These are phyloP conservation scores for Bothriochloa decipiens DNA, from an alignment of 176 grass and related monocot genomes.

Conservation along the genomic window DNA sequence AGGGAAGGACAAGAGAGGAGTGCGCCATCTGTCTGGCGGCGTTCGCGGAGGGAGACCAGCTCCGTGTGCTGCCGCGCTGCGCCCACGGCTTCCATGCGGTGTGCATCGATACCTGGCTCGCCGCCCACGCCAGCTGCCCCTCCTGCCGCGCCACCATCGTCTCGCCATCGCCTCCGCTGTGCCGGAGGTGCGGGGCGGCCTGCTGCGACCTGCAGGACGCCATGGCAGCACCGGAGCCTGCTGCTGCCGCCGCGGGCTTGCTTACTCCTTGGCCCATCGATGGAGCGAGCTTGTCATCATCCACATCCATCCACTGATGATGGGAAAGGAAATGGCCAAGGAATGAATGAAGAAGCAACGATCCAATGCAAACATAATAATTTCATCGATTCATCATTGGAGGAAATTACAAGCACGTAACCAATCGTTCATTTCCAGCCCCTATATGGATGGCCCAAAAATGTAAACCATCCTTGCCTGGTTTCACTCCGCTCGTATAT, in stretches of 20 bases:
- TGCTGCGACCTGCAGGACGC: neutral
- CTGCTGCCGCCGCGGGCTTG: neutral
- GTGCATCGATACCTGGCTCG: constrained; percentile 72
- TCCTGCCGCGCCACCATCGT: constrained; percentile 48
- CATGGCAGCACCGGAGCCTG: neutral
- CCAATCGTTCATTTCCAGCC: too few species aligned
- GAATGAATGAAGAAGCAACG: too few species aligned
- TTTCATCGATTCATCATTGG: too few species aligned
- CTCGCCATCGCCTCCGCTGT: neutral
- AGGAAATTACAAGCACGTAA: too few species aligned
- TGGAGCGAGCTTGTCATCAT: neutral
- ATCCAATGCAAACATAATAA: neutral
- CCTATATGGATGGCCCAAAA: too few species aligned
- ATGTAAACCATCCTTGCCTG: too few species aligned
- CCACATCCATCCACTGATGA: neutral
- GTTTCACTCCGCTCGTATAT: too few species aligned
- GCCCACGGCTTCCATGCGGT: constrained; percentile 57
- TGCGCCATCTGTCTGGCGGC: constrained; percentile 64
- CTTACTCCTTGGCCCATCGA: neutral
- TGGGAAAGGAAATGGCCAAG: neutral
- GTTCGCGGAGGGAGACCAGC: constrained; percentile 52
- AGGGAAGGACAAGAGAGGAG: neutral
- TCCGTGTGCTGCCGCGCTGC: constrained; percentile 66
- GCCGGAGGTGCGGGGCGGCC: constrained; percentile 53
- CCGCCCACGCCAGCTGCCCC: constrained; percentile 45